Base-by-base conservation (phyloP, 495 filamentous ascomycete species). In the Jackrogersella multiformis region DNA sequence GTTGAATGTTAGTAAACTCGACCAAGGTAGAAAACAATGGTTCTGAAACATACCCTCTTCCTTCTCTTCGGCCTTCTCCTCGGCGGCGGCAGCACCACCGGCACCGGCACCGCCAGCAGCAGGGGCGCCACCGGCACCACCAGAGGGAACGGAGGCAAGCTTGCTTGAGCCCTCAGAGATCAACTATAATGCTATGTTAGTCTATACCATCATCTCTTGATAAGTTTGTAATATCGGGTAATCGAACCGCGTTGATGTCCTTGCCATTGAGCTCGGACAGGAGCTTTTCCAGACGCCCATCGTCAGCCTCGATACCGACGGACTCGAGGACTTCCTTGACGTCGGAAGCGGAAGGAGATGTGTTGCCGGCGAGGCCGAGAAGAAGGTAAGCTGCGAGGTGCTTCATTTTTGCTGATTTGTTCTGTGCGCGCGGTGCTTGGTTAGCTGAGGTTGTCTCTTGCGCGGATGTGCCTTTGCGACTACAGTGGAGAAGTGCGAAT, bases 351-450 rank as follows among this genome's bases (percentile, higher is more conserved):
- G 92, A 93, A 70, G 95, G 95, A 53, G 87, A 88, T 83, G 86
- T 84, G 86, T 98, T 99, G 84, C 95, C 95, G 77, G 87, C 95
- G 71, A 98, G 88, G 85, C 84, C 83, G 81, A 97, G 90, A 79
- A 99, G 95, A 74, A 99, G 92, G 89, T 97, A 99, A 77, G 95
- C 94, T 78, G 95, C 96, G 84, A 99, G 90, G 84, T 98, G 89
- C 94, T 98, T 99, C 95, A 99, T 99, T 92, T 89, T 94, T 76
- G 63, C 75, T 79, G 71, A 48, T 58, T 58, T 44, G 24, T 66
- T 80, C 57, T 59, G 46, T 64, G 64, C 53, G 61, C 62, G 30
- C 61, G 41, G 64, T 45, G 8, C 4, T 46, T 64, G 26, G 44
- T 68, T 62, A 71, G 64, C 13, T 46, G 9, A 4, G 16, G 32